Percentiles rank a stretch among this genome's conserved stretches.
Conservation (phyloP, 208 protist species). For the Leishmania major region DNA sequence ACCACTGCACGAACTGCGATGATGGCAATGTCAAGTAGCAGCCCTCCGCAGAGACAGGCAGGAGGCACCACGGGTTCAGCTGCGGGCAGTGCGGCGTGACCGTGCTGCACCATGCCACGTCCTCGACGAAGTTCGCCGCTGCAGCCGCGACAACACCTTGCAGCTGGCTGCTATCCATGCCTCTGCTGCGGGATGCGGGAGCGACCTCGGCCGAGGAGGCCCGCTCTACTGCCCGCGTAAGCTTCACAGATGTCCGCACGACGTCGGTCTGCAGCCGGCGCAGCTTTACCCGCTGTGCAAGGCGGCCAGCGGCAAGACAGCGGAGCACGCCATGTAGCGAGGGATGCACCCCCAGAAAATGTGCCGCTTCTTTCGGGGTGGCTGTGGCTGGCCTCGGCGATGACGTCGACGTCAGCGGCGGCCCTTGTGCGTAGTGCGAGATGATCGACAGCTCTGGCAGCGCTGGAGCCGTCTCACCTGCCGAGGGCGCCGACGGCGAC, state of each 20-base stretch:
- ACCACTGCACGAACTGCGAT: constrained; percentile 33
- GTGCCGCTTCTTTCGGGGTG: constrained; percentile 32
- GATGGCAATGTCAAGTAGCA: constrained; percentile 69
- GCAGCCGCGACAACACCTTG: constrained; percentile 22
- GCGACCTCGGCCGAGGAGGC: neutral
- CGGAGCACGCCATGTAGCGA: constrained; percentile 33
- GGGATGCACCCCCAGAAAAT: constrained; percentile 22
- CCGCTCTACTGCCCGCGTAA: neutral
- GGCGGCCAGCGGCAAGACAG: constrained; percentile 31
- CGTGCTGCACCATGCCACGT: constrained; percentile 23
- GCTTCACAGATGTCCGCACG: constrained; percentile 18
- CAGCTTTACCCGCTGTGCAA: constrained; percentile 27
- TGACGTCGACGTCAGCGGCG: neutral
- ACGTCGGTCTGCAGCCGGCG: constrained; percentile 15
- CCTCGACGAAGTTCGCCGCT: constrained; percentile 28
- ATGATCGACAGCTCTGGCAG: constrained; percentile 23
- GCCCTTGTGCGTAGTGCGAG: constrained; percentile 16
- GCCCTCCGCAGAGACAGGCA: constrained; percentile 56
- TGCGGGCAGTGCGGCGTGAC: constrained; percentile 9
- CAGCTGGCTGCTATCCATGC: constrained; percentile 1
- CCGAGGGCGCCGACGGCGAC: neutral
- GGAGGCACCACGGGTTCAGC: constrained; percentile 39
- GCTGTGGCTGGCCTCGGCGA: constrained; percentile 2
- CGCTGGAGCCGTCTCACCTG: neutral
- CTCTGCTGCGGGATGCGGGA: neutral